A percentile compares a stretch with the other conserved stretches of the same genome.
These are phyloP conservation scores for Sphenostylis stenocarpa DNA, from an alignment of 306 rosid genomes.

Conservation along the genomic window DNA sequence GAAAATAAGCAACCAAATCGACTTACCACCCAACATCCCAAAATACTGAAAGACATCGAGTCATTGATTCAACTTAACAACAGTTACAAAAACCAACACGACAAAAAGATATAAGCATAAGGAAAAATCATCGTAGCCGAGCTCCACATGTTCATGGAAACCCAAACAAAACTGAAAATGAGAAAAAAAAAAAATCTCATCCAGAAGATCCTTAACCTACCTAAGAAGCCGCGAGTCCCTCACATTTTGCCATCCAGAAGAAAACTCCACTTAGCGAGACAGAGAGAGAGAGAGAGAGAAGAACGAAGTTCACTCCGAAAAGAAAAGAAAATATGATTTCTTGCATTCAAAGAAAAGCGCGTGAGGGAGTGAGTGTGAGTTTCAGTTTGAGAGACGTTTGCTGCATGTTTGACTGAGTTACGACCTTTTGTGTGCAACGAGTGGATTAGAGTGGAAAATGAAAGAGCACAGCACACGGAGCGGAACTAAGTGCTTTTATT, in stretches of 20 bases:
- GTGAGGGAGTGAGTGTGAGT: not conserved
- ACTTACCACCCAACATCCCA: not conserved
- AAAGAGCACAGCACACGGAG: not conserved
- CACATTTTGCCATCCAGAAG: not conserved
- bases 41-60: not conserved
- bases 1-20: not conserved
- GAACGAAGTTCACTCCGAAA: not conserved
- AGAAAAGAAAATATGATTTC: not conserved
- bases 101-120: not conserved
- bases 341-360: not conserved
- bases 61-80: not conserved
- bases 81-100: not conserved
- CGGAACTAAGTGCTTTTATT: not conserved
- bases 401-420: not conserved
- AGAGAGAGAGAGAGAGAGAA: no score
- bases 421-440: not conserved
- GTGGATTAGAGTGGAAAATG: not conserved
- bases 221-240: not conserved
- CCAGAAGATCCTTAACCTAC: not conserved
- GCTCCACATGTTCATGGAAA: not conserved
- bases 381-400: not conserved
- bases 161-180: not conserved
- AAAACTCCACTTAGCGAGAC: not conserved
- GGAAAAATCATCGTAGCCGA: not conserved
- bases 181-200: not conserved